Evolutionary conservation across 129 eudicot genomes (phyloP), one percentile per base, ranked within the genome.

Genomic region (Pulicaria dysenterica): DNA sequence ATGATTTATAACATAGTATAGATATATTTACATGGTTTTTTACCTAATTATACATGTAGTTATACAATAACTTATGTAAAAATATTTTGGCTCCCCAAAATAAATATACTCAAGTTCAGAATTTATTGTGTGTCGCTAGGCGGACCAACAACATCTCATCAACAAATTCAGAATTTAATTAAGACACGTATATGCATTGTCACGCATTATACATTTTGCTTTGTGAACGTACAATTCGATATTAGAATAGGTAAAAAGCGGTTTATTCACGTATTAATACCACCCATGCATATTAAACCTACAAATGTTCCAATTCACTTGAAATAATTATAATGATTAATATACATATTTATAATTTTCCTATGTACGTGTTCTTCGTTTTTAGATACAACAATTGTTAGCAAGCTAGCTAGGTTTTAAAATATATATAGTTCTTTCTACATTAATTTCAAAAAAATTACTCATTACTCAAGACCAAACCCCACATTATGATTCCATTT

Each of bases 401-500:
- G n/a, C n/a, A n/a, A n/a, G n/a, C n/a, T n/a, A n/a, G 31, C 34
- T 2, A 24, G 31, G 31, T 24, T 24, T 24, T 54, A 3, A 54
- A 54, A 49, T 49, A 24, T n/a, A 1, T 53, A 31, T 45, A 6
- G 41, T 48, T 67, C 13, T 50, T 12, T 12, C 8, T 19, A 7
- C n/a, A n/a, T 59, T 9, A 59, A 15, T 19, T 46, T 59, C 3
- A 34, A 47, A 7, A 6, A 46, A 48, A 59, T 24, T 24, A 24
- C 58, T 36, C 58, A 37, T 31, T 38, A 8, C 47, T 58, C 17
- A 67, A 67, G 58, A 56, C 43, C 72, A 67, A 66, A 74, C 10
- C 50, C 48, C 12, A 47, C 56, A 77, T n/a, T n/a, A n/a, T 77
- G 76, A 61, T 62, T 77, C 64, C 64, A 36, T 53, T 77, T 14